Percentiles rank a stretch among this genome's conserved stretches.
Conservation (phyloP, 1,284 basidiomycete genomes). For the Pholiota adiposa region DNA sequence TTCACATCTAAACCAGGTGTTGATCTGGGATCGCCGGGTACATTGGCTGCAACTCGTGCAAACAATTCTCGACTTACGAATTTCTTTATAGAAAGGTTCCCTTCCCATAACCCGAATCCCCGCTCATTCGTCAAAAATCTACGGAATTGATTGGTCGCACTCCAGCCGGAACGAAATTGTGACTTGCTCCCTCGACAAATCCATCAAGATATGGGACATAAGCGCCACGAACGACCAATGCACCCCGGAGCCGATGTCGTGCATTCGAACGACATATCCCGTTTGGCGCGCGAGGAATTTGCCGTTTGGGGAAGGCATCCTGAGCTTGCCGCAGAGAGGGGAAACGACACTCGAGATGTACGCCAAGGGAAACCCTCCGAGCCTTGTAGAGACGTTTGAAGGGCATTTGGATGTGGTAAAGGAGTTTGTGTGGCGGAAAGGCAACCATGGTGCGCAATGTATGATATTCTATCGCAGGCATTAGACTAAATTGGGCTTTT, state of each 20-base stretch:
- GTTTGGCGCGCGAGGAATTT: slow-evolving; percentile 94
- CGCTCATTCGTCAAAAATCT: slow-evolving; percentile 89
- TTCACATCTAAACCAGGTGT: slow-evolving; percentile 81
- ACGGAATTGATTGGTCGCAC: slow-evolving; percentile 95
- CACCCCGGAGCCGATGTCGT: slow-evolving; percentile 49
- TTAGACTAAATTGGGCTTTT: slow-evolving; percentile 25
- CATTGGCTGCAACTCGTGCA: slow-evolving; percentile 16
- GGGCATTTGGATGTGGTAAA: slow-evolving; percentile 95
- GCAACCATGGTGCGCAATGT: slow-evolving; percentile 49
- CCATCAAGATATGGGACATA: slow-evolving; percentile 86
- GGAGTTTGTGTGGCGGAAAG: slow-evolving; percentile 95
- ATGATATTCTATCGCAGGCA: not conserved
- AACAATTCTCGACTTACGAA: slow-evolving; percentile 13
- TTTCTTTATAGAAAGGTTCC: slow-evolving; percentile 75
- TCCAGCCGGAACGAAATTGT: slow-evolving; percentile 76
- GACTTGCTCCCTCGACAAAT: slow-evolving; percentile 91
- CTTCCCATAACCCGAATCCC: slow-evolving; percentile 77
- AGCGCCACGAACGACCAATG: slow-evolving; percentile 30
- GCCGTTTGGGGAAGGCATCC: slow-evolving; percentile 90
- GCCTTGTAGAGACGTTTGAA: slow-evolving; percentile 79
- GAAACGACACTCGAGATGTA: slow-evolving; percentile 90
- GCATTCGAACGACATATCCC: slow-evolving; percentile 82
- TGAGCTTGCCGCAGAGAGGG: slow-evolving; percentile 91
- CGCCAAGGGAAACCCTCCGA: slow-evolving; percentile 47
- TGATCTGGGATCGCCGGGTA: slow-evolving; percentile 89